Evolutionary conservation across 2,329 filamentous ascomycete species (phyloP).

Genomic region (Ophiostoma ulmi): DNA sequence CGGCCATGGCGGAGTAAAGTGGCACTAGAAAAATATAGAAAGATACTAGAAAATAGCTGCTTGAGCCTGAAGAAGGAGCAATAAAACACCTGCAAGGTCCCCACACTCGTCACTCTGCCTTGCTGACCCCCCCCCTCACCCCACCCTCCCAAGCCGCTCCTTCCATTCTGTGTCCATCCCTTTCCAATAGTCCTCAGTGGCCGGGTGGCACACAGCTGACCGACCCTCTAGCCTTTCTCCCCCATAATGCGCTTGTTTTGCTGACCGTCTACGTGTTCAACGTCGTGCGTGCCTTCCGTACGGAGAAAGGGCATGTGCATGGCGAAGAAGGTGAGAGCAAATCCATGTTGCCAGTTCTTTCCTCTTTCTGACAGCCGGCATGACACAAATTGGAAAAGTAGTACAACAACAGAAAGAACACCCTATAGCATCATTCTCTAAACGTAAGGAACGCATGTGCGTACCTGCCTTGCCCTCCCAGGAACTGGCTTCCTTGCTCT

Average conservation of each 20-base stretch:
- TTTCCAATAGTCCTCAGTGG: not conserved
- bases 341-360: not conserved
- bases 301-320: not conserved
- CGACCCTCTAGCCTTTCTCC: not conserved
- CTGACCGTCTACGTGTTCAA: too few relatives aligned
- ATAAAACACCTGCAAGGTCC: not conserved
- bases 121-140: slow-evolving; percentile 4
- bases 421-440: not conserved
- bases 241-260: not conserved
- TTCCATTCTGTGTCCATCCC: not conserved
- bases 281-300: not conserved
- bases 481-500: too few relatives aligned
- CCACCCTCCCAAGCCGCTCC: slow-evolving; percentile 5
- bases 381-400: too few relatives aligned
- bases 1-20: slow-evolving; percentile 15
- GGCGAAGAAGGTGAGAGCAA: not conserved
- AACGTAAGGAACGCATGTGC: not conserved
- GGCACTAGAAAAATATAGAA: slow-evolving; percentile 2
- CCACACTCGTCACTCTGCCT: slow-evolving; percentile 6
- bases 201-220: not conserved
- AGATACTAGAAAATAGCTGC: not conserved
- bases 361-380: not conserved
- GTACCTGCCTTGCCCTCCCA: not conserved
- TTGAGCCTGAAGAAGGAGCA: not conserved
- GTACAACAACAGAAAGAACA: not conserved